Evolutionary conservation across 495 filamentous ascomycete species (phyloP).

Genomic region (Cercophora sp.): DNA sequence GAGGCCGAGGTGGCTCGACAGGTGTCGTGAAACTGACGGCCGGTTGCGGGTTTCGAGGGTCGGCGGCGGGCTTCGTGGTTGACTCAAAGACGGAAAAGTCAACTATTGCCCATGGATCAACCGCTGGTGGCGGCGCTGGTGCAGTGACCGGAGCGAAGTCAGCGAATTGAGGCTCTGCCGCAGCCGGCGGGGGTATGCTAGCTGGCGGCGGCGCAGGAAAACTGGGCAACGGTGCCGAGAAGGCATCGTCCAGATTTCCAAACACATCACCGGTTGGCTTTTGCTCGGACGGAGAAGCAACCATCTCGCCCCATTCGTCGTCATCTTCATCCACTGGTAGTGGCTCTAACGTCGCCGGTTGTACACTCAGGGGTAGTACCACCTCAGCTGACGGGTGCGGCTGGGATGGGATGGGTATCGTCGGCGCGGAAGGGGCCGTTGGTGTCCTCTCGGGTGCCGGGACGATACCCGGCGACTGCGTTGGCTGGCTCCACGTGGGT

Average conservation of each 20-base stretch:
- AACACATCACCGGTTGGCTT: conserved; percentile 10
- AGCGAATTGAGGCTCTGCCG: background rate
- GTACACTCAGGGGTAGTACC: background rate
- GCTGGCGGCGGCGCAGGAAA: background rate
- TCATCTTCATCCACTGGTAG: too few relatives aligned
- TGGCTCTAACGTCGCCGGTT: too few relatives aligned
- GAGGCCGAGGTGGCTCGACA: too few relatives aligned
- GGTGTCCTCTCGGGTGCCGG: too few relatives aligned
- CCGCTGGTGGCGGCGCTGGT: background rate
- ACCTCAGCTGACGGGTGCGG: background rate
- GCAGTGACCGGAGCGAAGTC: background rate
- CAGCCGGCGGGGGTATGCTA: too few relatives aligned
- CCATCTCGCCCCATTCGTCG: conserved; percentile 55
- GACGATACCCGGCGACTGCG: background rate
- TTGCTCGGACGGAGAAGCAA: conserved; percentile 39
- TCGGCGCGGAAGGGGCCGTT: too few relatives aligned
- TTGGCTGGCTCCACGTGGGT: conserved; percentile 6
- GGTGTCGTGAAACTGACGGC: background rate
- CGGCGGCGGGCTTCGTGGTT: conserved; percentile 9
- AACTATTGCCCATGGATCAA: conserved; percentile 32
- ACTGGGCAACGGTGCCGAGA: background rate
- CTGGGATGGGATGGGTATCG: too few relatives aligned
- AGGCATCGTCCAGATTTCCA: conserved; percentile 10
- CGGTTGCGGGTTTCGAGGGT: background rate
- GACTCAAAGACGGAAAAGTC: conserved; percentile 39